A percentile compares a stretch with the other conserved stretches of the same genome.
These are phyloP conservation scores for Gonium pectorale DNA, from an alignment of 139 green algal species.

Conservation along the genomic window DNA sequence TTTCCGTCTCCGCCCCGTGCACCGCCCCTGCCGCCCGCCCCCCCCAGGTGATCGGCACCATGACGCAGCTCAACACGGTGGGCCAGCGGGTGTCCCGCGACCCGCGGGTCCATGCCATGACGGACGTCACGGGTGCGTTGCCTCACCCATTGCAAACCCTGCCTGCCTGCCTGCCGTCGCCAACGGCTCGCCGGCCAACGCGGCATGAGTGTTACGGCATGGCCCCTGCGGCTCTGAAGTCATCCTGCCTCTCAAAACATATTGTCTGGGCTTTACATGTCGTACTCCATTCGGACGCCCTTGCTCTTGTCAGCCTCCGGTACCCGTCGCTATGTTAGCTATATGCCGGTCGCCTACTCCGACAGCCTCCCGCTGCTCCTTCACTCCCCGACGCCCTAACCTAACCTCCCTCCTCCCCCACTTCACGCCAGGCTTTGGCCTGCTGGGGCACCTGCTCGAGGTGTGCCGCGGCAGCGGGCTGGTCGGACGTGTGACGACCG, in stretches of 20 bases:
- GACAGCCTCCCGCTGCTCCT: not conserved
- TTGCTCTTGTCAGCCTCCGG: too few relatives aligned
- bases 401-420: not conserved
- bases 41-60: conserved; percentile 43
- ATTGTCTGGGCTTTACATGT: too few relatives aligned
- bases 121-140: conserved; percentile 50
- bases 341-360: too few relatives aligned
- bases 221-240: too few relatives aligned
- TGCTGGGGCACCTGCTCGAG: conserved; percentile 55
- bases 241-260: too few relatives aligned
- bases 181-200: too few relatives aligned
- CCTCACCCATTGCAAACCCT: not conserved
- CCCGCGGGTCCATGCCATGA: conserved; percentile 54
- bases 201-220: too few relatives aligned
- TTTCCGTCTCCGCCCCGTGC: not conserved
- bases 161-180: not conserved
- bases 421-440: conserved; percentile 28
- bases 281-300: too few relatives aligned
- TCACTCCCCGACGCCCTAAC: not conserved
- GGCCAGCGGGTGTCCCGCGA: conserved; percentile 6
- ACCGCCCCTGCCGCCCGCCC: too few relatives aligned
- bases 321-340: too few relatives aligned
- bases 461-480: conserved; percentile 41
- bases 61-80: conserved; percentile 58
- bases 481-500: not conserved